phyloP scores from a whole-genome alignment of 2,329 filamentous ascomycete species.

The Colletotrichum costaricense region DNA sequence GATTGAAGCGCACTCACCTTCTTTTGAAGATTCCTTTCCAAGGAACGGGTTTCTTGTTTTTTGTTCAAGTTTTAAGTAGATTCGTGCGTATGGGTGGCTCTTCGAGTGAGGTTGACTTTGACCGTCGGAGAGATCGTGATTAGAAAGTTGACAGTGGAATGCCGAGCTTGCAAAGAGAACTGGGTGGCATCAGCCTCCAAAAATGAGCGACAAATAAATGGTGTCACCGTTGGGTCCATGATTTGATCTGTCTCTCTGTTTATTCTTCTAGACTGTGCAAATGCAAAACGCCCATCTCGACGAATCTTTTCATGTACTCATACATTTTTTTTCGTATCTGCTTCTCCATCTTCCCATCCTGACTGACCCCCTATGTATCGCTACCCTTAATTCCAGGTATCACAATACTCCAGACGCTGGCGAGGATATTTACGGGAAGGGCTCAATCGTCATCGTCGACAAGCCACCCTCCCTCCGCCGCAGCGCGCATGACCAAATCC shows the following conservation, averaged over 20 bases:
- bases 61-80: too few species aligned
- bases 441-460: background rate
- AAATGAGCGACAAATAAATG: too few species aligned
- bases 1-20: background rate
- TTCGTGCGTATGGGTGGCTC: background rate
- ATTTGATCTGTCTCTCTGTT: background rate
- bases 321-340: background rate
- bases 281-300: background rate
- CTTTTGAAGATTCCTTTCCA: background rate
- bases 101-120: background rate
- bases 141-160: too few species aligned
- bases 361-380: background rate
- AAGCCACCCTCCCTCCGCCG: background rate
- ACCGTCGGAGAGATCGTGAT: too few species aligned
- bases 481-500: background rate
- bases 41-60: too few species aligned
- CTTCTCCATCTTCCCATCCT: too few species aligned
- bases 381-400: background rate
- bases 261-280: background rate
- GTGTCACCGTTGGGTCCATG: background rate
- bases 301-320: constrained; percentile 1
- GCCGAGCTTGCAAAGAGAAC: too few species aligned
- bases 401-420: background rate
- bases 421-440: background rate
- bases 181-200: too few species aligned